A percentile compares a stretch with the other conserved stretches of the same genome.
These are phyloP conservation scores for Ceratonia siliqua DNA, from an alignment of 306 rosid species.

Conservation along the genomic window DNA sequence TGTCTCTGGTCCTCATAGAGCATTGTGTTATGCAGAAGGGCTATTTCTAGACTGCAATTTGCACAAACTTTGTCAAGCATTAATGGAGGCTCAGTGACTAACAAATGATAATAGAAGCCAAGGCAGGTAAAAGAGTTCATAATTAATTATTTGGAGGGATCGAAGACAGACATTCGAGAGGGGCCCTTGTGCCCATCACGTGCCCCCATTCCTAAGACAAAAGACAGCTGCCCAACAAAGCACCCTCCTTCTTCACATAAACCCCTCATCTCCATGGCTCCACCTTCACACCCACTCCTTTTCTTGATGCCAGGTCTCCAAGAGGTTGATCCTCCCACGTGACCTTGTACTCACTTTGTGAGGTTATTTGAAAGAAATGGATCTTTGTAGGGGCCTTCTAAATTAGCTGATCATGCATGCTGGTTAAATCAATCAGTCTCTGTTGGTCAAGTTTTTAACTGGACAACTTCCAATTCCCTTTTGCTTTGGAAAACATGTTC, in stretches of 20 bases:
- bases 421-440: conserved; percentile 27
- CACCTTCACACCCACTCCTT: conserved; percentile 17
- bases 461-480: conserved; percentile 34
- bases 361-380: conserved; percentile 21
- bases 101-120: background rate
- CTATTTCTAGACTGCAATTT: background rate
- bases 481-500: conserved; percentile 16
- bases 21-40: background rate
- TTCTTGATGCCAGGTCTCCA: conserved; percentile 19
- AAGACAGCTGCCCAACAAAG: conserved; percentile 56
- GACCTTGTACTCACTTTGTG: conserved; percentile 45
- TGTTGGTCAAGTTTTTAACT: conserved; percentile 24
- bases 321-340: conserved; percentile 31
- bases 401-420: conserved; percentile 17
- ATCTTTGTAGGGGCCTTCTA: conserved; percentile 39
- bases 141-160: conserved; percentile 49
- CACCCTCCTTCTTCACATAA: conserved; percentile 14
- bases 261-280: conserved; percentile 30
- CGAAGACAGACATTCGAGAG: conserved; percentile 72
- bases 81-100: conserved; percentile 26
- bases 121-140: background rate
- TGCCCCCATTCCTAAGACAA: conserved; percentile 44
- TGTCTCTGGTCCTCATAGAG: background rate
- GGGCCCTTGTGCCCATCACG: conserved; percentile 70
- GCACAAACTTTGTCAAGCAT: conserved; percentile 32